Base-by-base conservation (phyloP, 768 basidiomycete species). In the Epithele typhae region DNA sequence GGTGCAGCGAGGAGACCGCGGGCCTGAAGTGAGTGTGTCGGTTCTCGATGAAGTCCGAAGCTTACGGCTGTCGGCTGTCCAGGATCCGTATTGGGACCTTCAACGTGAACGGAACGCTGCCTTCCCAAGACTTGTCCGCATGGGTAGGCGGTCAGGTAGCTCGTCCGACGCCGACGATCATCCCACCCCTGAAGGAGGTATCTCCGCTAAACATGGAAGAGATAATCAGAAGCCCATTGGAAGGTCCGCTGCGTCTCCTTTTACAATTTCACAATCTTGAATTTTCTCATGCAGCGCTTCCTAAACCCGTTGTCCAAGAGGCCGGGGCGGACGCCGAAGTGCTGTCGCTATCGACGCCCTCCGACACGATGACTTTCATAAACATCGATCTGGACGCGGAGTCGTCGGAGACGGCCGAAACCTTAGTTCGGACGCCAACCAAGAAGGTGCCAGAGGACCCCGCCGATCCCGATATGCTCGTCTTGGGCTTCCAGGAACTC, bases 401-500 rank as follows among this genome's bases (percentile, higher is more conserved):
- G 18, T 43, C 48, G 15, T 19, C 24, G 24, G 25, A 44, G 67
- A 27, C 48, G 23, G 33, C 24, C 8, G 25, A 36, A n/a, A n/a
- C n/a, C n/a, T n/a, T n/a, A n/a, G 27, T 30, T 42, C 40, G 23
- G 54, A 51, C 18, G 18, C 35, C n/a, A 18, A 22, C 23, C n/a
- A 35, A 23, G 49, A 7, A 43, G 24, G 50, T 46, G 12, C 35
- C 38, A 5, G 55, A 51, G 38, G 49, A 60, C 9, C 62, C 63
- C 4, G 53, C 64, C 7, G 74, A 78, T 50, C 81, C 85, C 9
- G 88, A 92, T 57, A 50, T 92, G 7, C 61, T 89, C 17, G 81
- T 85, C n/a, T 60, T 90, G 3, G 85, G 79, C 1, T 88, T 92
- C 54, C 89, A 92, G 62, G 89, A 92, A 58, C 65, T 90, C 3